Conservation (phyloP, 2,329 filamentous ascomycete species). For the Trichocomaceae sp. region DNA sequence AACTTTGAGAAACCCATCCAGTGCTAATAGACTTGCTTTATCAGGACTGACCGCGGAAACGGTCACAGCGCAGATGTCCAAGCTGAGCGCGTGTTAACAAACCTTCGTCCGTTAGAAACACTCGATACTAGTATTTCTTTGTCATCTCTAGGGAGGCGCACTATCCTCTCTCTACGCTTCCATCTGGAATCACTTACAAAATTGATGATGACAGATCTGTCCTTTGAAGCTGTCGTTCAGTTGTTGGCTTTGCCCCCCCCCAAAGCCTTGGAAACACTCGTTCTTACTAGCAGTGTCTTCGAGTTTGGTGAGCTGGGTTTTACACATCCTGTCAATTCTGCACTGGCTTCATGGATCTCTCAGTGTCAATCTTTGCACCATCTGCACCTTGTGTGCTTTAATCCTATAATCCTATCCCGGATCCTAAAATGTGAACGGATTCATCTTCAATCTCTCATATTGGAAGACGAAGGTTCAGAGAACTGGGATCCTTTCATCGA, state of each 20-base stretch:
- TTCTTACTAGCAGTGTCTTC: slow-evolving; percentile 44
- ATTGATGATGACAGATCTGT: slow-evolving; percentile 46
- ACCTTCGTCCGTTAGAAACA: slow-evolving; percentile 46
- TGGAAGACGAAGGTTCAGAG: slow-evolving; percentile 24
- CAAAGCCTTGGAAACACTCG: slow-evolving; percentile 42
- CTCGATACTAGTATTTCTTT: slow-evolving; percentile 55
- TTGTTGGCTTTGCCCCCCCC: slow-evolving; percentile 18
- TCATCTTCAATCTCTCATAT: slow-evolving; percentile 24
- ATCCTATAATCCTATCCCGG: slow-evolving; percentile 21
- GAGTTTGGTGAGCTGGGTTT: slow-evolving; percentile 46
- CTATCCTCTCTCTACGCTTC: slow-evolving; percentile 48
- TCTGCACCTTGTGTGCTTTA: slow-evolving; percentile 47
- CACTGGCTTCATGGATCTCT: slow-evolving; percentile 50
- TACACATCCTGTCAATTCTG: slow-evolving; percentile 42
- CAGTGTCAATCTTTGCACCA: slow-evolving; percentile 47
- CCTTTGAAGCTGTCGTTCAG: slow-evolving; percentile 41
- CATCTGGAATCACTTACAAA: slow-evolving; percentile 51
- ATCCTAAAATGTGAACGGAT: slow-evolving; percentile 21
- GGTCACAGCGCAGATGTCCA: slow-evolving; percentile 48
- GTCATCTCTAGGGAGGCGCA: slow-evolving; percentile 45
- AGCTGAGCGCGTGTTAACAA: slow-evolving; percentile 53
- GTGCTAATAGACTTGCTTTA: slow-evolving; percentile 19
- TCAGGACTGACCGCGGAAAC: slow-evolving; percentile 24
- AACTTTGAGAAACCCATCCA: background rate
- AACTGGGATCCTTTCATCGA: slow-evolving; percentile 11